Evolutionary conservation across 805 yeast species (phyloP).

Genomic region (Yamadazyma akitaensis): DNA sequence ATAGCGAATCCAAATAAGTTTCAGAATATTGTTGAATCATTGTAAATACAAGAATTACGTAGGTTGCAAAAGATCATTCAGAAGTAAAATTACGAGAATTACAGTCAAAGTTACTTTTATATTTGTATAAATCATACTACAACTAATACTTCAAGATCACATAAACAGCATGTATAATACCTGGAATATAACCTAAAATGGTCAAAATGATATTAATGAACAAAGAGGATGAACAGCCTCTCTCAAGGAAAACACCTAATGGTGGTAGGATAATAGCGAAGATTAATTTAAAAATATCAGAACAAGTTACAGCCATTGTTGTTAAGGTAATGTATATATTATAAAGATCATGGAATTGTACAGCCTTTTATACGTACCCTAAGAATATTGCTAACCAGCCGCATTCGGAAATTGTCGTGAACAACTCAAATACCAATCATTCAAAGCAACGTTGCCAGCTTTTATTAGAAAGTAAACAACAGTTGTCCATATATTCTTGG

Average conservation of each 20-base stretch:
- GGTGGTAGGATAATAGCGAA: slow-evolving; percentile 56
- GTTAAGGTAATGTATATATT: too few species aligned
- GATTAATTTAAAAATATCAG: slow-evolving; percentile 52
- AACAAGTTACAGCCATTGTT: slow-evolving; percentile 49
- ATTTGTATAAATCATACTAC: neutral
- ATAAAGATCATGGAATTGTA: neutral
- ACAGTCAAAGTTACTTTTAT: neutral
- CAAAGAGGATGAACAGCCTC: slow-evolving; percentile 47
- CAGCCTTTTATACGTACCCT: slow-evolving; percentile 1
- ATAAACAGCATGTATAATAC: slow-evolving; percentile 62
- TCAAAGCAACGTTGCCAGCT: neutral
- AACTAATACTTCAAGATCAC: slow-evolving; percentile 31
- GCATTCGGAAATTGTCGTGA: slow-evolving; percentile 6
- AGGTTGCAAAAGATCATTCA: neutral
- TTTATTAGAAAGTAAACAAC: neutral
- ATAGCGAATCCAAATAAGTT: too few species aligned
- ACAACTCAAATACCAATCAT: slow-evolving; percentile 3
- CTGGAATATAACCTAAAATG: slow-evolving; percentile 73
- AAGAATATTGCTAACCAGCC: slow-evolving; percentile 8
- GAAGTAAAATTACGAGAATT: too few species aligned
- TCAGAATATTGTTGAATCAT: too few species aligned
- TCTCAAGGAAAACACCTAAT: slow-evolving; percentile 58
- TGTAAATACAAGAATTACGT: neutral
- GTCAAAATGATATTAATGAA: slow-evolving; percentile 63
- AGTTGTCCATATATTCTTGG: neutral